Conservation (phyloP, 106 monocot species). For the Dendrobium officinale region DNA sequence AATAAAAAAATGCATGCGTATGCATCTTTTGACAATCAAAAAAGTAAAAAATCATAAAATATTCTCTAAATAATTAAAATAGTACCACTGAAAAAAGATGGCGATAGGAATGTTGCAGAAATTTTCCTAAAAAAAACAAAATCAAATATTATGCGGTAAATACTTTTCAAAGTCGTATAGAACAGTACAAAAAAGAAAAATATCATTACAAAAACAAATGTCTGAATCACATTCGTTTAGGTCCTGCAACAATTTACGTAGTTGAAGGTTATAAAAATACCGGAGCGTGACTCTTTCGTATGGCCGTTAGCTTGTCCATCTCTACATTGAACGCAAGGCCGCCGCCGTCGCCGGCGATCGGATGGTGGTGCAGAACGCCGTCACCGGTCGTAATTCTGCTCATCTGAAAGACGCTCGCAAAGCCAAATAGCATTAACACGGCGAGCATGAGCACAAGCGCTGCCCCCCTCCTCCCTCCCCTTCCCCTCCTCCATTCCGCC, state of each 20-base stretch:
- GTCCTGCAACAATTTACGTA: not conserved
- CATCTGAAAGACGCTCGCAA: slow-evolving; percentile 6
- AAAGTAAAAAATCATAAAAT: too few species aligned
- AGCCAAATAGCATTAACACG: not conserved
- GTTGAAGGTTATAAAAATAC: not conserved
- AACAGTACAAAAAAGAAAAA: not conserved
- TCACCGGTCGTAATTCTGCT: not conserved
- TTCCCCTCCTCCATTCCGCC: not conserved
- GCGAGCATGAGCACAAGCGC: not conserved
- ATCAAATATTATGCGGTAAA: not conserved
- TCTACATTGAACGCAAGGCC: not conserved
- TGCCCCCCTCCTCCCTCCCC: not conserved
- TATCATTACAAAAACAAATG: not conserved
- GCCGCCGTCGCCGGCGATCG: not conserved
- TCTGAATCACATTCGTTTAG: not conserved
- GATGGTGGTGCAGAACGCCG: not conserved
- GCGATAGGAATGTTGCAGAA: too few species aligned
- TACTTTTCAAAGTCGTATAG: not conserved
- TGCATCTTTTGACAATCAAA: too few species aligned
- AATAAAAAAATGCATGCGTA: too few species aligned
- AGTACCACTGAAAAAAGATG: too few species aligned
- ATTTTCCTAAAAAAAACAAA: too few species aligned
- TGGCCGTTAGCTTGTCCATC: slow-evolving; percentile 1
- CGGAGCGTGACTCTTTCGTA: not conserved
- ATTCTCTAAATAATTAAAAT: too few species aligned